phyloP scores from a whole-genome alignment of 768 basidiomycete species.

The Lactarius sp. region DNA sequence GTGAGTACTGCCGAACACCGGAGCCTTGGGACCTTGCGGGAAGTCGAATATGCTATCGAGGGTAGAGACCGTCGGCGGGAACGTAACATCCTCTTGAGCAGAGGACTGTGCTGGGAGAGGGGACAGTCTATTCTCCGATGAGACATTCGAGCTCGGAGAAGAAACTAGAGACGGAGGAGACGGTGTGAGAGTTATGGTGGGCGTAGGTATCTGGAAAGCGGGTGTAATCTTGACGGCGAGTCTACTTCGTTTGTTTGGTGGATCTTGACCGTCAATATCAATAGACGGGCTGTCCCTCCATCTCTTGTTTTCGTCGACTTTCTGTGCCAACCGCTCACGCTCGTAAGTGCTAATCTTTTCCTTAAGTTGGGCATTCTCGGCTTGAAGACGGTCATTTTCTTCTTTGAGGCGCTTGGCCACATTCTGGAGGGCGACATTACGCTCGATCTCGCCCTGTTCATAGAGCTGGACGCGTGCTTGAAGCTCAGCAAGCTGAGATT shows the following conservation, averaged over 20 bases:
- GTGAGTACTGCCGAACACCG: constrained; percentile 28
- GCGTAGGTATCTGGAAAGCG: constrained; percentile 29
- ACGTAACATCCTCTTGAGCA: constrained; percentile 30
- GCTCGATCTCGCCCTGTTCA: constrained; percentile 87
- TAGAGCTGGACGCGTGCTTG: constrained; percentile 81
- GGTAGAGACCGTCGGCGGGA: constrained; percentile 31
- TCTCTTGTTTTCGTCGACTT: constrained; percentile 48
- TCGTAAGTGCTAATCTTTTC: constrained; percentile 35
- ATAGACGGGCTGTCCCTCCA: constrained; percentile 47
- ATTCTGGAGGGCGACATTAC: constrained; percentile 77
- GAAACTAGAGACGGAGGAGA: constrained; percentile 46
- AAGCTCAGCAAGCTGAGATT: constrained; percentile 80
- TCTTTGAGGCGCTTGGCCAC: constrained; percentile 82
- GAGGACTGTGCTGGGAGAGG: constrained; percentile 30
- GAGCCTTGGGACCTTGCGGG: constrained; percentile 33
- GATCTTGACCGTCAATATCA: constrained; percentile 22
- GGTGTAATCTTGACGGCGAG: constrained; percentile 28
- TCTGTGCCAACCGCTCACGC: constrained; percentile 25
- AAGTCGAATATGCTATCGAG: constrained; percentile 36
- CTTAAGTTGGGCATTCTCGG: constrained; percentile 60
- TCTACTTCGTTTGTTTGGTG: constrained; percentile 36
- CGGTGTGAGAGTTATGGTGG: constrained; percentile 28
- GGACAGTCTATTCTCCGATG: constrained; percentile 32
- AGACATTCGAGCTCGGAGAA: constrained; percentile 42
- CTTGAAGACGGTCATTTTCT: constrained; percentile 71